Evolutionary conservation across 345 rosid species (phyloP).

Genomic region (Gossypium arboreum): DNA sequence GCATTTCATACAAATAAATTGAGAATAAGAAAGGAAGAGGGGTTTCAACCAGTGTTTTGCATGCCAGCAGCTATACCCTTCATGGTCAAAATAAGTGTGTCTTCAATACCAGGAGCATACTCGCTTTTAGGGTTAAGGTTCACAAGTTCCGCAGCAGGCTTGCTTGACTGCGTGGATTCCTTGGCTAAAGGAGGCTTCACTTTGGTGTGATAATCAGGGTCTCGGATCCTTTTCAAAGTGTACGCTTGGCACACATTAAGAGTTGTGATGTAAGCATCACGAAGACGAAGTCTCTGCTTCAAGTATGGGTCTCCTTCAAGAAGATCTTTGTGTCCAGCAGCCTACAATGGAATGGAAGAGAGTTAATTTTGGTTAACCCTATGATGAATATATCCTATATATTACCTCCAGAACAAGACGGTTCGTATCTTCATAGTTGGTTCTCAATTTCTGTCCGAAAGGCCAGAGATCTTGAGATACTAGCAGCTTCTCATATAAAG

Average conservation of each 20-base stretch:
- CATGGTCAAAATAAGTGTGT: conserved; percentile 91
- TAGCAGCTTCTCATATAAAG: conserved; percentile 79
- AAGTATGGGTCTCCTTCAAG: conserved; percentile 96
- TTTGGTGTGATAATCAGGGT: conserved; percentile 66
- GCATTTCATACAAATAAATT: background rate
- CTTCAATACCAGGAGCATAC: conserved; percentile 89
- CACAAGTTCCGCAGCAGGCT: conserved; percentile 76
- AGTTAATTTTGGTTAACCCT: background rate
- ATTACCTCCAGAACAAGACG: conserved; percentile 79
- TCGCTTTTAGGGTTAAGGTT: conserved; percentile 84
- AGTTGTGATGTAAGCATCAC: conserved; percentile 87
- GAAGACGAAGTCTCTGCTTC: conserved; percentile 88
- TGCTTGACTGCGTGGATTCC: conserved; percentile 63
- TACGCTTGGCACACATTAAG: conserved; percentile 86
- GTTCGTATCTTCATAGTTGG: conserved; percentile 69
- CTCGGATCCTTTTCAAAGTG: conserved; percentile 80
- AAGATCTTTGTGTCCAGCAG: conserved; percentile 79
- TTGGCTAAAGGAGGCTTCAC: conserved; percentile 67
- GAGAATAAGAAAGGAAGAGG: background rate
- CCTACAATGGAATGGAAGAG: conserved; percentile 26
- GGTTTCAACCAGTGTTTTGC: conserved; percentile 80
- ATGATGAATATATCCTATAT: background rate
- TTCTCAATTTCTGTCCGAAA: conserved; percentile 69
- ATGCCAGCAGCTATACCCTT: conserved; percentile 96
- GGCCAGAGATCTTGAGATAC: conserved; percentile 70